A percentile compares a stretch with the other conserved stretches of the same genome.
These are phyloP conservation scores for Chaetomium tenue DNA, from an alignment of 495 filamentous ascomycete species.

Conservation along the genomic window DNA sequence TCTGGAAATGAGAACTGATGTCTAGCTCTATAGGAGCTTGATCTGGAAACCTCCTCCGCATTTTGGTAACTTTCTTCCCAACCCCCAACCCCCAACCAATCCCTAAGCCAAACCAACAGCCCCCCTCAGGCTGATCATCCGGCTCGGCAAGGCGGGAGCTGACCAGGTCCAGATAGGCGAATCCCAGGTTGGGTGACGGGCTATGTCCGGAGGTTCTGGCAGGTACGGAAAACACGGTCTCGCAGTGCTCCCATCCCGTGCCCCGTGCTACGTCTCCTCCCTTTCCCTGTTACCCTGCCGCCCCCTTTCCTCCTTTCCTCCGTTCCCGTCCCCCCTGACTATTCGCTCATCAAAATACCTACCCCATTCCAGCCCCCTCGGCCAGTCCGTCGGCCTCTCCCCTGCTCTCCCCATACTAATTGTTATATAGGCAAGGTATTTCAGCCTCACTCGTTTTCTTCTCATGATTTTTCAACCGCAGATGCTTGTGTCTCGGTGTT, in stretches of 20 bases:
- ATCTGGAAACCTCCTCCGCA: slow-evolving; percentile 99
- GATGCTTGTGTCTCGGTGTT: not conserved
- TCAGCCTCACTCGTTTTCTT: not conserved
- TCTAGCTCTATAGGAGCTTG: slow-evolving; percentile 62
- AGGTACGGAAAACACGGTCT: slow-evolving; percentile 56
- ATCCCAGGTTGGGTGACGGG: slow-evolving; percentile 89
- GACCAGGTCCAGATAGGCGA: slow-evolving; percentile 61
- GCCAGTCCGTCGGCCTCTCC: slow-evolving; percentile 5
- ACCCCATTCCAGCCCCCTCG: slow-evolving; percentile 10
- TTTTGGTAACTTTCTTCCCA: slow-evolving; percentile 60
- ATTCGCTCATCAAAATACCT: not conserved
- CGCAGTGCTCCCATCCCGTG: not conserved
- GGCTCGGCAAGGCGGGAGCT: slow-evolving; percentile 24
- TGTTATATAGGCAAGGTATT: slow-evolving; percentile 56
- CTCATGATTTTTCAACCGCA: not conserved
- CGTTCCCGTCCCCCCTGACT: slow-evolving; percentile 1
- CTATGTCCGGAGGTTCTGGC: slow-evolving; percentile 97
- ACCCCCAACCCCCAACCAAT: not conserved
- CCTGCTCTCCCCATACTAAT: slow-evolving; percentile 27
- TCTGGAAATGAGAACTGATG: slow-evolving; percentile 30
- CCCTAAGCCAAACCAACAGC: not conserved
- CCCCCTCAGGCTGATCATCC: slow-evolving; percentile 1
- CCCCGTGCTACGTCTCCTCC: no score
- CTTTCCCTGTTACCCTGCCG: not conserved
- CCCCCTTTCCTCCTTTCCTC: not conserved